These are phyloP conservation scores for Epichloe sp. DNA, from an alignment of 2,329 filamentous ascomycete species.

Conservation along the genomic window DNA sequence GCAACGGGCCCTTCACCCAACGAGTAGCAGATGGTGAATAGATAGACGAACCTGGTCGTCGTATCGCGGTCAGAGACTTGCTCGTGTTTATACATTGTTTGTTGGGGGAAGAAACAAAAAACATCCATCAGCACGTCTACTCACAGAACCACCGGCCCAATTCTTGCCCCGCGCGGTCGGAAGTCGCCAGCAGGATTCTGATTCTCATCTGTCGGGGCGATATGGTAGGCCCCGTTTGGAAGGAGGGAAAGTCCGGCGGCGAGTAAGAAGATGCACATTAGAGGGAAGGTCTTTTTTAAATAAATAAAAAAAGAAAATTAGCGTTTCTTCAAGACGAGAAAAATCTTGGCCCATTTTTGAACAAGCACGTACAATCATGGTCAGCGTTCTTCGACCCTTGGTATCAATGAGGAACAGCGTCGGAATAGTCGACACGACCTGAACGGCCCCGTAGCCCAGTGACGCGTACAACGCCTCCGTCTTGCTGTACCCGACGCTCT, in stretches of 20 bases:
- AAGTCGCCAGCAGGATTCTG: conserved; percentile 8
- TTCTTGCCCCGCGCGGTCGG: conserved; percentile 8
- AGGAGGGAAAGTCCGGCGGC: conserved; percentile 14
- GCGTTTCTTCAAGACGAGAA: background rate
- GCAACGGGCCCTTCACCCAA: conserved; percentile 48
- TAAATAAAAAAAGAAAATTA: background rate
- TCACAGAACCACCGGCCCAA: conserved; percentile 10
- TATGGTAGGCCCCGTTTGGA: conserved; percentile 8
- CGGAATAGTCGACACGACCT: conserved; percentile 21
- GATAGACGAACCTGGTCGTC: conserved; percentile 14
- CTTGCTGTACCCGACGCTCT: conserved; percentile 36
- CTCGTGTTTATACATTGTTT: too few relatives aligned
- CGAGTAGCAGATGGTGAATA: conserved; percentile 16
- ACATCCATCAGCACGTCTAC: background rate
- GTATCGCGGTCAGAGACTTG: background rate
- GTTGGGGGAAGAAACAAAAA: too few relatives aligned
- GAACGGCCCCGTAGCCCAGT: conserved; percentile 34
- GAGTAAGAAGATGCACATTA: conserved; percentile 16
- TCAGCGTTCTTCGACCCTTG: conserved; percentile 15
- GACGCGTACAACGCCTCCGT: conserved; percentile 34
- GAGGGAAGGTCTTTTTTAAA: conserved; percentile 12
- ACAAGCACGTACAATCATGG: conserved; percentile 11
- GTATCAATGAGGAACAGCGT: conserved; percentile 19
- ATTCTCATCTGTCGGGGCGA: conserved; percentile 7
- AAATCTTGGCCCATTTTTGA: background rate